Evolutionary conservation across 2,329 filamentous ascomycete genomes (phyloP).

Genomic region (Aspergillus tubingensis): DNA sequence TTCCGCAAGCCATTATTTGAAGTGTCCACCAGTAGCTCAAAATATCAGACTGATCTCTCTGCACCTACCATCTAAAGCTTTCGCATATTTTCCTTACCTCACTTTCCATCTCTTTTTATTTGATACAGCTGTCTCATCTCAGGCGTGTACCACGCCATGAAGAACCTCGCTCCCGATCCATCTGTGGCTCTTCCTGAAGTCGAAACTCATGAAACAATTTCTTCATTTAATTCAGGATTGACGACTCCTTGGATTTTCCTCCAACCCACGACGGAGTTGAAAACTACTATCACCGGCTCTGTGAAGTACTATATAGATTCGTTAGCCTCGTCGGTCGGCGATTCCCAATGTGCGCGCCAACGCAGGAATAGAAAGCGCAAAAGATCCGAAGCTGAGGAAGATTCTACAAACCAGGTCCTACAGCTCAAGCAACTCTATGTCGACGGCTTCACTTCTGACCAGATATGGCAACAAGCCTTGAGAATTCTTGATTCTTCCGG

Average conservation of each 20-base stretch:
- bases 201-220: background rate
- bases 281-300: conserved; percentile 69
- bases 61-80: too few species aligned
- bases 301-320: conserved; percentile 80
- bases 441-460: conserved; percentile 81
- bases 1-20: too few species aligned
- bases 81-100: too few species aligned
- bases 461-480: conserved; percentile 92
- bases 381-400: conserved; percentile 56
- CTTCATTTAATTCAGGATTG: conserved; percentile 45
- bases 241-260: conserved; percentile 72
- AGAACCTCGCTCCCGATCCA: background rate
- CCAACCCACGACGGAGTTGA: conserved; percentile 68
- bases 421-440: conserved; percentile 82
- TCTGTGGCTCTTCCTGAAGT: background rate
- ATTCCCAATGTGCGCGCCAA: conserved; percentile 69
- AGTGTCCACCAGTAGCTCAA: too few species aligned
- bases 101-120: background rate
- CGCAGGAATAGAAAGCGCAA: conserved; percentile 76
- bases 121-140: background rate
- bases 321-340: conserved; percentile 71
- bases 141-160: conserved; percentile 3
- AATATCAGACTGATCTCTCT: too few species aligned
- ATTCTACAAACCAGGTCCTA: conserved; percentile 57
- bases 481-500: conserved; percentile 72